Evolutionary conservation across 2,329 filamentous ascomycete genomes (phyloP).

Genomic region (Fusarium foetens): DNA sequence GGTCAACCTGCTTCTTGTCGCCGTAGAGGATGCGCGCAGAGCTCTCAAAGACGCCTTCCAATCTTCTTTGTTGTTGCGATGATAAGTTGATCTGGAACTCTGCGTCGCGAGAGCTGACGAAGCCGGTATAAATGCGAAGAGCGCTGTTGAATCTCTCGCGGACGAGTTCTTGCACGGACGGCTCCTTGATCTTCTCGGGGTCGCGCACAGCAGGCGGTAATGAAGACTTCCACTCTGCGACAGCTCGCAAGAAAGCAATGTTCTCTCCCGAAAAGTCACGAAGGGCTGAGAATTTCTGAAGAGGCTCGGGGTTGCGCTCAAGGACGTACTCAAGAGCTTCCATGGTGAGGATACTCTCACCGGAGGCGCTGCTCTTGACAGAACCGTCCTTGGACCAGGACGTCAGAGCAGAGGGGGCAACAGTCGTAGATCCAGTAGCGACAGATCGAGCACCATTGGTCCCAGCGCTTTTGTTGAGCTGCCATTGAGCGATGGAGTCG

Average conservation of each 20-base stretch:
- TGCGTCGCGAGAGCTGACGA: conserved; percentile 53
- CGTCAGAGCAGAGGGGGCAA: conserved; percentile 50
- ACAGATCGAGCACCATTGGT: conserved; percentile 48
- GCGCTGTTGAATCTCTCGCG: conserved; percentile 68
- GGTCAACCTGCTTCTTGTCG: conserved; percentile 52
- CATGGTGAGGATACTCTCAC: conserved; percentile 52
- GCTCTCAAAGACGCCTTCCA: conserved; percentile 66
- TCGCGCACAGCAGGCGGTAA: conserved; percentile 42
- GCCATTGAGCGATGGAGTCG: conserved; percentile 61
- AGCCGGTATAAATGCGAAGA: conserved; percentile 53
- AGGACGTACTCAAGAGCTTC: conserved; percentile 64
- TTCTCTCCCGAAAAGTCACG: conserved; percentile 78
- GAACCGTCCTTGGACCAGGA: conserved; percentile 51
- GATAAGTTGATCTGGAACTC: conserved; percentile 76
- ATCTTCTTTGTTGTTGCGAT: conserved; percentile 62
- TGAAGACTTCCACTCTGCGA: conserved; percentile 57
- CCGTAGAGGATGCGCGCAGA: conserved; percentile 60
- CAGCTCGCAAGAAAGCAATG: conserved; percentile 68
- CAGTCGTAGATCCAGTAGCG: conserved; percentile 47
- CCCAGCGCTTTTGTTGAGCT: conserved; percentile 52
- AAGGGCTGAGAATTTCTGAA: conserved; percentile 72
- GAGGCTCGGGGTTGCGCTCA: conserved; percentile 65
- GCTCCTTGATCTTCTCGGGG: conserved; percentile 36
- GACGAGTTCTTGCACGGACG: conserved; percentile 47
- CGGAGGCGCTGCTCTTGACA: conserved; percentile 45